Evolutionary conservation across 1,284 basidiomycete species (phyloP), one percentile per base, ranked within the genome.

Genomic region (Malassezia globosa): DNA sequence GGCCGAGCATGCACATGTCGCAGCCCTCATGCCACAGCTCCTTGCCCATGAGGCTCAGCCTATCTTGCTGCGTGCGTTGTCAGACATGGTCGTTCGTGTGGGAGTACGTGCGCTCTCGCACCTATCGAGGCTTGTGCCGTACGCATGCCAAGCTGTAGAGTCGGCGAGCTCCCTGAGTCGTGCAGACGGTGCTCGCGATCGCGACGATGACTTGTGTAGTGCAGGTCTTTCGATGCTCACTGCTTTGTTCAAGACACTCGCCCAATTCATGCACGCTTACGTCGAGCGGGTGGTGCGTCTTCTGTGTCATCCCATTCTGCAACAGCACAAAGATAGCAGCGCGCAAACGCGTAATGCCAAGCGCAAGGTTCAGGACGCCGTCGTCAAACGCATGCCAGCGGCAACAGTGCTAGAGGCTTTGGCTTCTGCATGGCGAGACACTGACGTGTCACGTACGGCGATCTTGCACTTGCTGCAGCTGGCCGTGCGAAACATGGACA

Each of bases 61-160:
- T 18, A 27, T 21, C 4, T 42, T 45, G 19, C 42, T 65, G 35
- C 53, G 52, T n/a, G 53, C 61, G 37, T 46, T 60, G 10, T 46
- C 55, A 14, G 37, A 46, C 10, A 53, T 69, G n/a, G 45, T 61
- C n/a, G 42, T 48, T 36, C 54, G 54, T 27, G 51, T 69, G 8
- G 66, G 66, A 10, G 61, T 64, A 3, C 60, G 66, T 25, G 50
- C 67, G n/a, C 61, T 71, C 27, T 61, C 68, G 16, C 64, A 69
- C 36, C 56, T 70, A 16, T 48, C 56, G 6, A 42, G 44, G 5
- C 34, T 68, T 18, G 64, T 66, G 36, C 51, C 56, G 5, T 54
- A 59, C 38, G 50, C 42, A 7, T 22, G 19, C 6, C 24, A 42
- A n/a, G 38, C 44, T 4, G 36, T 31, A 34, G 19, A 34, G 31